Base-by-base conservation (phyloP, 2,329 filamentous ascomycete genomes). In the Neopestalotiopsis rosae region DNA sequence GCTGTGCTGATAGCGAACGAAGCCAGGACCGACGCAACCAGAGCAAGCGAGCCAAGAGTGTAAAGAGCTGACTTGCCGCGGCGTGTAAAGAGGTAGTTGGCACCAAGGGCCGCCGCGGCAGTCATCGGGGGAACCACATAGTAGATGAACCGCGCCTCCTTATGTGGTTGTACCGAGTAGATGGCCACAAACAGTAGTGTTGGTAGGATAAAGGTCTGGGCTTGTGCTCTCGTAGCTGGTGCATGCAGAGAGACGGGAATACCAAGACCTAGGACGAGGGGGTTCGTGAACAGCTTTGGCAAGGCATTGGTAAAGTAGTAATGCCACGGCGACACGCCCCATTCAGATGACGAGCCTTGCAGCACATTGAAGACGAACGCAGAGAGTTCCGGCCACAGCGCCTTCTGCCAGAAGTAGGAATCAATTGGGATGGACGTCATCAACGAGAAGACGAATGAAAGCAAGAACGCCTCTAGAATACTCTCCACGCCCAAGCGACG, bases 141-240 rank as follows among this genome's bases (percentile, higher is more conserved):
- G 75, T 98, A 90, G 74, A 99, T 91, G 84, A 99, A 99, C 20
- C 96, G 92, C 79, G 94, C 92, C 82, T 99, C 96, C 79, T 99
- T 99, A 83, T 99, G 96, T 0, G 95, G 95, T 71, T 97, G 92
- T 65, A 94, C 75, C 71, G 94, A 97, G 84, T 97, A 98, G 58
- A 97, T 80, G 4, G 87, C 87, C 24, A 97, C 85, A 79, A 95
- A 99, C 38, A 88, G 79, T 1, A 97, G 72, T 10, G 88, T 87
- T 0, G 96, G 94, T 2, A 91, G 74, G 4, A 93, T 84, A 0
- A 93, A 75, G 6, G 83, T 81, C 17, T 80, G 76, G 0, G 85
- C 83, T 5, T 81, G 79, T 4, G 78, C 78, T 9, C 80, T 77
- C 0, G 84, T 86, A 2, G 83, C 83, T 0, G 85, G 83, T 6